Percentiles rank a stretch among this genome's conserved stretches.
phyloP scores from a whole-genome alignment of 2,329 filamentous ascomycete species.

The Trichoderma simmonsii region DNA sequence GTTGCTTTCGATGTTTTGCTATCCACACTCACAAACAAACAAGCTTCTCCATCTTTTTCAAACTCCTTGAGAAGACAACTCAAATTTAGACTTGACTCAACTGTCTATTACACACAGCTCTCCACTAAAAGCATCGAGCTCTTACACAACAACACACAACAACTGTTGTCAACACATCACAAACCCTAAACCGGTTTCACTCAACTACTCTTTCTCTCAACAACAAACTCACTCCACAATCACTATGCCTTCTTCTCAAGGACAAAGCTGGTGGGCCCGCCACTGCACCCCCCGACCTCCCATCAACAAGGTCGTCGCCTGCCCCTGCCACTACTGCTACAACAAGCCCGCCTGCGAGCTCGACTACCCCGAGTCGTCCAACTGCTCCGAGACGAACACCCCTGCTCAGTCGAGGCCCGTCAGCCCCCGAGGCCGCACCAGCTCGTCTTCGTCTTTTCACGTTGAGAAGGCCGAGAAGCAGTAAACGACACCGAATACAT shows the following conservation, averaged over 20 bases:
- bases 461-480: constrained; percentile 4
- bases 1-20: not conserved
- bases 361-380: not conserved
- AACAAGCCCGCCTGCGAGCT: constrained; percentile 19
- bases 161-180: not conserved
- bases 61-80: not conserved
- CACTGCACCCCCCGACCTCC: constrained; percentile 41
- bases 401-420: not conserved
- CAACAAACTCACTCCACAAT: not conserved
- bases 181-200: not conserved
- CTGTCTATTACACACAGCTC: not conserved
- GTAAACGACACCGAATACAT: not conserved
- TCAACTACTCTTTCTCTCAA: not conserved
- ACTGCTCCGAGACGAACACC: not conserved
- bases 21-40: not conserved
- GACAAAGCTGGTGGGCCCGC: constrained; percentile 39
- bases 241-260: constrained; percentile 34
- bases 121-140: not conserved
- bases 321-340: constrained; percentile 38
- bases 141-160: not conserved
- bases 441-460: not conserved
- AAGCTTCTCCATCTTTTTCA: not conserved
- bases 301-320: constrained; percentile 33
- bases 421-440: not conserved
- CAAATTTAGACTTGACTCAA: not conserved